Conservation (phyloP, 495 filamentous ascomycete genomes). For the Talaromyces trachyspermus region DNA sequence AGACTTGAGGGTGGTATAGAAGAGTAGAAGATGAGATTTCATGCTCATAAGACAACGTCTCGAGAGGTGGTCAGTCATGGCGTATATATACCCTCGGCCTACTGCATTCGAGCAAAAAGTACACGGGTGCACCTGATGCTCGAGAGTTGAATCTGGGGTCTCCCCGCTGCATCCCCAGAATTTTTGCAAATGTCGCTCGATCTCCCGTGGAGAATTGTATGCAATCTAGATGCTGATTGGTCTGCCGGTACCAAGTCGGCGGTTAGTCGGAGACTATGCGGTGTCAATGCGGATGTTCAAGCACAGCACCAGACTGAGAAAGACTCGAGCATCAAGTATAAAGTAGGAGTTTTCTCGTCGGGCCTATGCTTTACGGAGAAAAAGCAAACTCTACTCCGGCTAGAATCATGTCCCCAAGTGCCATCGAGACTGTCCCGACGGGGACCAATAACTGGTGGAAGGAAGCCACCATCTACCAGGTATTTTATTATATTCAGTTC, state of each 20-base stretch:
- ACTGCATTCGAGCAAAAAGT: too few species aligned
- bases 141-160: neutral
- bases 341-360: neutral
- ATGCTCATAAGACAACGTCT: neutral
- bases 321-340: neutral
- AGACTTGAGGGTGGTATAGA: neutral
- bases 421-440: conserved; percentile 1
- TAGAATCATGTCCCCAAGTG: conserved; percentile 1
- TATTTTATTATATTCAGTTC: too few species aligned
- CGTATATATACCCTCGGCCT: neutral
- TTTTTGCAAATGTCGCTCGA: neutral
- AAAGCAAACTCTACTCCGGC: neutral
- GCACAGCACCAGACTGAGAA: too few species aligned
- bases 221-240: neutral
- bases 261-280: neutral
- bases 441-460: conserved; percentile 25
- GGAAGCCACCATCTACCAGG: conserved; percentile 43
- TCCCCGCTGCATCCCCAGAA: neutral
- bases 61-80: neutral
- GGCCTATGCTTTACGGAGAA: neutral
- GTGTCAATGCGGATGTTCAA: neutral
- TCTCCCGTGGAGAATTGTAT: neutral
- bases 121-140: neutral
- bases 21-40: too few species aligned
- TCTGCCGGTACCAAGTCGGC: neutral